Conservation (phyloP, 495 filamentous ascomycete genomes). For the Podospora anserina region DNA sequence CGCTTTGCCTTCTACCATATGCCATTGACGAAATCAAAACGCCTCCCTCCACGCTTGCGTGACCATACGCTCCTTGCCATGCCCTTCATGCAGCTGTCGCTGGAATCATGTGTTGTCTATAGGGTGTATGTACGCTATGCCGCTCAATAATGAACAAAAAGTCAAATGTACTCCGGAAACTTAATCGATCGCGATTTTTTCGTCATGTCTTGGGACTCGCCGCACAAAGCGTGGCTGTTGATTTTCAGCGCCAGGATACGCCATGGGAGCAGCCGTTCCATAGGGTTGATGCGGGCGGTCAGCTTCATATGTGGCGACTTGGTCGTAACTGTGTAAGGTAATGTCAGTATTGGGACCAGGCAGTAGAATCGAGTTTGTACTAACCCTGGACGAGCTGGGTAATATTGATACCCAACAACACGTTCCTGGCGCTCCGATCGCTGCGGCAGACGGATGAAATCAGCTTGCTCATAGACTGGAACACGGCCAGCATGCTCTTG, state of each 20-base stretch:
- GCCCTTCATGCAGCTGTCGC: neutral
- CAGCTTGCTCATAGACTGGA: neutral
- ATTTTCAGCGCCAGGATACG: constrained; percentile 4
- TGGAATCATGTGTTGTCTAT: neutral
- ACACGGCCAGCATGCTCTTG: neutral
- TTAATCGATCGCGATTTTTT: constrained; percentile 18
- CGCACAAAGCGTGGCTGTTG: constrained; percentile 5
- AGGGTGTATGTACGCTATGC: neutral
- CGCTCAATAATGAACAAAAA: neutral
- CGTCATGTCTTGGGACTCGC: constrained; percentile 1
- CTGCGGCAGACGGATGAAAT: neutral
- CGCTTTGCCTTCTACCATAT: neutral
- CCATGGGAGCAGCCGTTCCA: constrained; percentile 3
- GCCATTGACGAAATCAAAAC: neutral
- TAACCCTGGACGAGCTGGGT: constrained; percentile 15
- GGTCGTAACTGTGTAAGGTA: neutral
- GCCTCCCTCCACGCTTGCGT: neutral
- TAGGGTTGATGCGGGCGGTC: neutral
- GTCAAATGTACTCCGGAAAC: neutral
- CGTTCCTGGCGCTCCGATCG: constrained; percentile 26
- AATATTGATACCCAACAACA: constrained; percentile 28
- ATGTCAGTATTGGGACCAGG: neutral
- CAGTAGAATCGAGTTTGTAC: neutral
- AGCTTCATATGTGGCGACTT: neutral
- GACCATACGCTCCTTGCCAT: neutral